Evolutionary conservation across 495 filamentous ascomycete species (phyloP), one percentile per base, ranked within the genome.

Genomic region (Cercophora samala): DNA sequence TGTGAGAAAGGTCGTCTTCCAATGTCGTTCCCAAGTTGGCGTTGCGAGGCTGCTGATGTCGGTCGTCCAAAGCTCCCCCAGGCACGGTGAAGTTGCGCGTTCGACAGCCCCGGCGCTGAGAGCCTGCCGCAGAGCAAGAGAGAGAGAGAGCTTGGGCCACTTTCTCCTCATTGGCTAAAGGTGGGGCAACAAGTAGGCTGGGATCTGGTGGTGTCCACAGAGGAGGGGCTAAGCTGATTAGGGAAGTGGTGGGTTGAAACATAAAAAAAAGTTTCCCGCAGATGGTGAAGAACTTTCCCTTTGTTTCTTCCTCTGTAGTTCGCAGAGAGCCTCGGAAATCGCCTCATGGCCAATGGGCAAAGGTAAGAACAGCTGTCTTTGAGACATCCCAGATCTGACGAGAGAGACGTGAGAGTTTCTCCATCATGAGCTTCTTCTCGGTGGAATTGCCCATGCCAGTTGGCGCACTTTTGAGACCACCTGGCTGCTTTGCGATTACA

Each of bases 31-130:
- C 3, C 24, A 25, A 42, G 59, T 67, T 17, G 70, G 25, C 19
- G 63, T 58, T 62, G 58, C 9, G 21, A 56, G 62, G 67, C 62
- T 64, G 70, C 60, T 64, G 25, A 46, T 62, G 65, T 64, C 32
- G 64, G 73, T 71, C 54, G 70, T 67, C 64, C 63, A 67, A 59
- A 58, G 61, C 46, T 58, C 59, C 63, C 65, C 62, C 68, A 72
- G 70, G 70, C 70, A 72, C 70, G 66, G 72, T 66, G 70, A 62
- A 73, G 74, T 76, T 78, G 76, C 76, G 76, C 73, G 76, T 78
- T 62, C 73, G 70, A 67, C 59, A 51, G 64, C 8, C 62, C 37
- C 19, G 53, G 61, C 46, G 55, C 66, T 65, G 68, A 15, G 29
- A 46, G 25, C 58, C 32, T 29, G n/a, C 24, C 18, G 4, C 58